Evolutionary conservation across 2,329 filamentous ascomycete genomes (phyloP).

Genomic region (Aspergillus alliaceus): DNA sequence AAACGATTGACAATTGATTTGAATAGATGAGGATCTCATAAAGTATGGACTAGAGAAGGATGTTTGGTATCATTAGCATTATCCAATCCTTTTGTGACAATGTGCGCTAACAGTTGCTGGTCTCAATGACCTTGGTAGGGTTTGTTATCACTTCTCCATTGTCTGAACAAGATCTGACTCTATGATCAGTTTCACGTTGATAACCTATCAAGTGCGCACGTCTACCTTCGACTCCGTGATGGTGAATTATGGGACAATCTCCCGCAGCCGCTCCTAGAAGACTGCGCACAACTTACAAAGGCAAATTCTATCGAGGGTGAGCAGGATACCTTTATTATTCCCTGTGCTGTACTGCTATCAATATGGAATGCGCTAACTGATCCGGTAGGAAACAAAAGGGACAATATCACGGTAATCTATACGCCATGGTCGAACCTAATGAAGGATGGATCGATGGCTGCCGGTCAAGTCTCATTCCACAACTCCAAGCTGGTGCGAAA

Average conservation of each 20-base stretch:
- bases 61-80: conserved; percentile 66
- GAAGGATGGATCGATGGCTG: conserved; percentile 94
- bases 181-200: conserved; percentile 82
- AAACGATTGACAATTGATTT: conserved; percentile 14
- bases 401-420: conserved; percentile 95
- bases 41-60: conserved; percentile 93
- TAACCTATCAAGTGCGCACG: conserved; percentile 93
- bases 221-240: conserved; percentile 83
- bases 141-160: conserved; percentile 21
- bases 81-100: background rate
- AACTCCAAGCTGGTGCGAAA: conserved; percentile 80
- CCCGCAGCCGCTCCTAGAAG: conserved; percentile 69
- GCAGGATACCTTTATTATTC: conserved; percentile 3
- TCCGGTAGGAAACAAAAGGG: conserved; percentile 85
- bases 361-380: conserved; percentile 13
- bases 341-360: background rate
- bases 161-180: conserved; percentile 7
- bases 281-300: conserved; percentile 97
- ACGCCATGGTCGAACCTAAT: conserved; percentile 96
- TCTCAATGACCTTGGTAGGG: conserved; percentile 24
- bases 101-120: background rate
- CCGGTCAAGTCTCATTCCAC: conserved; percentile 92
- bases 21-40: conserved; percentile 89
- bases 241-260: conserved; percentile 83
- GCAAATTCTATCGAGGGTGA: conserved; percentile 95